A percentile compares a stretch with the other conserved stretches of the same genome.
phyloP scores from a whole-genome alignment of 352 stramenopile genomes.

The Thraustotheca clavata region DNA sequence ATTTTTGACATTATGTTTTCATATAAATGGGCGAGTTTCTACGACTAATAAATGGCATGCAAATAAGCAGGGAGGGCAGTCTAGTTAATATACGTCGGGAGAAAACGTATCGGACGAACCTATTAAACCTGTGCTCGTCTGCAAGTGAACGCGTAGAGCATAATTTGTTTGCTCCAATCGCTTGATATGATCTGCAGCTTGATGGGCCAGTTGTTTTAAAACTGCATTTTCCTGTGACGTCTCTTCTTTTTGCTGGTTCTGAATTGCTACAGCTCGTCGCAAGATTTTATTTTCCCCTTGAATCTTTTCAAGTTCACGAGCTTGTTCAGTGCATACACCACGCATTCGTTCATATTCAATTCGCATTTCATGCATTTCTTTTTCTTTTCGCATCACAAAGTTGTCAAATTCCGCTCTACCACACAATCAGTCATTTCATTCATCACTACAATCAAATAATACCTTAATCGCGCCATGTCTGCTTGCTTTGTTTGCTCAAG shows the following conservation, averaged over 20 bases:
- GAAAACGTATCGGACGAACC: neutral
- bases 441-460: neutral
- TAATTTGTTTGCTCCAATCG: conserved; percentile 83
- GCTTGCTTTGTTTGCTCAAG: conserved; percentile 80
- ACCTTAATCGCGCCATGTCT: conserved; percentile 67
- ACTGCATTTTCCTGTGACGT: conserved; percentile 58
- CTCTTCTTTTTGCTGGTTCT: conserved; percentile 84
- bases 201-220: conserved; percentile 60
- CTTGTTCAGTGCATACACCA: conserved; percentile 13
- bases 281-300: conserved; percentile 77
- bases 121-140: conserved; percentile 52
- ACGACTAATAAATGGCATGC: conserved; percentile 8
- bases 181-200: conserved; percentile 81
- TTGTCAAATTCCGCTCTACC: conserved; percentile 69
- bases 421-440: conserved; percentile 1
- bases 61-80: neutral
- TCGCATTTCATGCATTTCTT: conserved; percentile 50
- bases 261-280: conserved; percentile 76
- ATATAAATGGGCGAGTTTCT: neutral
- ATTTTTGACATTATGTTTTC: conserved; percentile 10
- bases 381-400: conserved; percentile 72
- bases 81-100: conserved; percentile 15
- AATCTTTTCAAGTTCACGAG: conserved; percentile 49
- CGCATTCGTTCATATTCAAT: conserved; percentile 37
- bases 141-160: conserved; percentile 71